phyloP scores from a whole-genome alignment of 2,329 filamentous ascomycete species.

The Claviceps spartinae region DNA sequence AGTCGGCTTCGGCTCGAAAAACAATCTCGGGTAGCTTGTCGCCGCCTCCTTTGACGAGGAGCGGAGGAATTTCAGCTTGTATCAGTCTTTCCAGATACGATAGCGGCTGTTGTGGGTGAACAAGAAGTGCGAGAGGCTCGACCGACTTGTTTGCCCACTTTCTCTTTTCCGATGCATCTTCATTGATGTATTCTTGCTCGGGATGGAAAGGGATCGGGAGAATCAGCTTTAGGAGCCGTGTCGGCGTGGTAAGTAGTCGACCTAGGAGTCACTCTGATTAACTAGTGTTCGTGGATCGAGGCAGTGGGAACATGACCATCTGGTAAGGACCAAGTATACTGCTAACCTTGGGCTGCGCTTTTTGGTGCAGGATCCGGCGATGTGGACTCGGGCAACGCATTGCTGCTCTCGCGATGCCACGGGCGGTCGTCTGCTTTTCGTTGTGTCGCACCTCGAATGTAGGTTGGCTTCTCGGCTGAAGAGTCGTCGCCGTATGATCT shows the following conservation, averaged over 20 bases:
- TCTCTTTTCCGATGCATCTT: conserved; percentile 23
- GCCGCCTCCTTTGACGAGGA: conserved; percentile 47
- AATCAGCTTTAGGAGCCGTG: conserved; percentile 66
- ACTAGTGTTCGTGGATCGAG: not conserved
- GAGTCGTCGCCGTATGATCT: not conserved
- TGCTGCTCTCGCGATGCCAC: conserved; percentile 50
- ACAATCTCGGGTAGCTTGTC: conserved; percentile 60
- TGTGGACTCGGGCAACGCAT: conserved; percentile 22
- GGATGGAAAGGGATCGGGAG: conserved; percentile 48
- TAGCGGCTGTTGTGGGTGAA: conserved; percentile 82
- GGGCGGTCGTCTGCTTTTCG: conserved; percentile 46
- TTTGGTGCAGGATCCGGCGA: conserved; percentile 14
- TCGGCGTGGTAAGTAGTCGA: conserved; percentile 69
- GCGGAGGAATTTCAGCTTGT: conserved; percentile 67
- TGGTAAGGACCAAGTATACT: not conserved
- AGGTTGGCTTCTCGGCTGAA: not conserved
- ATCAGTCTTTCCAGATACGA: conserved; percentile 84
- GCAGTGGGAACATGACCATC: not conserved
- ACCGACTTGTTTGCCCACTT: conserved; percentile 29
- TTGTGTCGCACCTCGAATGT: conserved; percentile 22
- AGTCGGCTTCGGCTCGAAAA: conserved; percentile 66
- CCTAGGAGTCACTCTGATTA: conserved; percentile 25
- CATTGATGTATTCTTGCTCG: conserved; percentile 26
- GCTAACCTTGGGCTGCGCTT: conserved; percentile 19
- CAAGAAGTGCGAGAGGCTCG: conserved; percentile 72